Conservation (phyloP, 768 basidiomycete genomes). For the Hericium erinaceus region DNA sequence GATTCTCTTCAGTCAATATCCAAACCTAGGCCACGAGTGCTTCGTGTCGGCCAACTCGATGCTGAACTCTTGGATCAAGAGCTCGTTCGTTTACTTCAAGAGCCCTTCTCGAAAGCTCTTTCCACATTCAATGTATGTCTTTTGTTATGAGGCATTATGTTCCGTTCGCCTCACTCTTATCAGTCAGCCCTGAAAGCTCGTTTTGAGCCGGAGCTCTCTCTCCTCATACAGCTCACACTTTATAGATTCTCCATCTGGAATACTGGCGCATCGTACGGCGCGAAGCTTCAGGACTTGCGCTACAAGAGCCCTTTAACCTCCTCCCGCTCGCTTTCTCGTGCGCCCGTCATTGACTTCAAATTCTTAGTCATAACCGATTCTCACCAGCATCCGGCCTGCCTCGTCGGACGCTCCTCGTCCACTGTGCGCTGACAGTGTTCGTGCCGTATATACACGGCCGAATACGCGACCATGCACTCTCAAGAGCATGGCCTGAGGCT, state of each 20-base stretch:
- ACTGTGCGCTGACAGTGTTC: slow-evolving; percentile 64
- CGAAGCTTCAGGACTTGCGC: slow-evolving; percentile 68
- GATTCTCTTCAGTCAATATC: slow-evolving; percentile 25
- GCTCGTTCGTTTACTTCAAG: slow-evolving; percentile 69
- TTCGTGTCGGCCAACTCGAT: slow-evolving; percentile 87
- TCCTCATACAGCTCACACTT: slow-evolving; percentile 61
- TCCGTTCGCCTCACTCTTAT: background rate
- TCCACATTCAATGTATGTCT: slow-evolving; percentile 53
- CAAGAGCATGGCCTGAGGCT: slow-evolving; percentile 84
- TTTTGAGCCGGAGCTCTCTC: slow-evolving; percentile 65
- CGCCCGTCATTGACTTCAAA: slow-evolving; percentile 7
- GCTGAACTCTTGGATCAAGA: slow-evolving; percentile 86
- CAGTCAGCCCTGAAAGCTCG: slow-evolving; percentile 51
- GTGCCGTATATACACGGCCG: slow-evolving; percentile 74
- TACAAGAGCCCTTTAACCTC: slow-evolving; percentile 36
- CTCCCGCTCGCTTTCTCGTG: slow-evolving; percentile 1
- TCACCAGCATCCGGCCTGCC: slow-evolving; percentile 56
- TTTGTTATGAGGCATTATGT: background rate
- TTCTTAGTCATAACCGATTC: background rate
- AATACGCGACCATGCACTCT: slow-evolving; percentile 65
- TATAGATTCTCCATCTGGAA: slow-evolving; percentile 84
- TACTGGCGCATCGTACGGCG: slow-evolving; percentile 72
- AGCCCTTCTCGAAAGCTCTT: slow-evolving; percentile 71
- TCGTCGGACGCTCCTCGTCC: slow-evolving; percentile 47
- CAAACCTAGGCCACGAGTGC: slow-evolving; percentile 27